Evolutionary conservation across 2,329 filamentous ascomycete genomes (phyloP), one percentile per base, ranked within the genome.

Genomic region (Ilyonectria destructans): DNA sequence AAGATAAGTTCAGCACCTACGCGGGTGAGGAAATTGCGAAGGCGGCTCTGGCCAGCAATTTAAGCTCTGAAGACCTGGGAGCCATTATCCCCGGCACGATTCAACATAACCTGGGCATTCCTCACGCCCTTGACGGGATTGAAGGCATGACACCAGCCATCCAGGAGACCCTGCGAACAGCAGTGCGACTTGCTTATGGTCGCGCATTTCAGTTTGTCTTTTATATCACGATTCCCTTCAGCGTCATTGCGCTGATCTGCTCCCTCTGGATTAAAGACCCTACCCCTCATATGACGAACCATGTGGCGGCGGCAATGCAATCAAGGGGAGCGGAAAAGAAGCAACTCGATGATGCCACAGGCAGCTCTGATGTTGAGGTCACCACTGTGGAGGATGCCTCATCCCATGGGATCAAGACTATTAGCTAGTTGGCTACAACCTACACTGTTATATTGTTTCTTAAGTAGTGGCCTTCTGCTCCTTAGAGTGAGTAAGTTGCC

Each of bases 281-380:
- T 0, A 65, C 52, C 17, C 26, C 67, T 51, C 64, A 58, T 5
- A 69, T 68, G 67, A 69, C 67, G 1, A 69, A 69, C 8, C 67
- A 69, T 6, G 52, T 68, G 9, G 64, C 68, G 10, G 58, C 67
- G 2, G 52, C 58, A 0, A 69, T 69, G 67, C 40, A n/a, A 6
- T n/a, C 37, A 6, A 43, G 37, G 37, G 37, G 37, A n/a, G 33
- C 21, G 21, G 21, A 23, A 23, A 23, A 23, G 21, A 23, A 23
- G 21, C 21, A 3, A 23, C 21, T 2, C 2, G 21, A 23, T 23
- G 21, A 23, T 23, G 21, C 21, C 21, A 23, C 21, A 23, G 3
- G 21, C 21, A 23, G 21, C 21, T 23, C 21, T 23, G 21, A 23
- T 23, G 21, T 3, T 23, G 2, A 3, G 21, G 21, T 23, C 21